Base-by-base conservation (phyloP, 2,329 filamentous ascomycete species). In the Pseudohalonectria lignicola region DNA sequence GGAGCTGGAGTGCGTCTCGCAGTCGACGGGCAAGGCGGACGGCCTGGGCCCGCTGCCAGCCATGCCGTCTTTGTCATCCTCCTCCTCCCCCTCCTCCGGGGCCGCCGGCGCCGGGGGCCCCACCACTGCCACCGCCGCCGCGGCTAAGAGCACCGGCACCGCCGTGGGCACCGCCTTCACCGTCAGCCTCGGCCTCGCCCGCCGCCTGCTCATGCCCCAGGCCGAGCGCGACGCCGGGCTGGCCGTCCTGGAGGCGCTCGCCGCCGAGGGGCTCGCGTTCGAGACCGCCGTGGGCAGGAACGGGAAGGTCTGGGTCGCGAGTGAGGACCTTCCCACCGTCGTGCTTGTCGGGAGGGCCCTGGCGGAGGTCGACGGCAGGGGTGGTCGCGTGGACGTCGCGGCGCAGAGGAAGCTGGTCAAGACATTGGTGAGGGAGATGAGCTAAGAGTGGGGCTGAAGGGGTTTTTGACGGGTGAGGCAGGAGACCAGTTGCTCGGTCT, bases 251-350 rank as follows among this genome's bases (percentile, higher is more conserved):
- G 85, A 94, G 45, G 83, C 86, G 53, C 63, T 96, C 12, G 88
- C 81, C 3, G 58, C 54, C 3, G 79, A 79, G 41, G 90, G 86
- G 39, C 61, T 94, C 12, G 79, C 83, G 16, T 98, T 96, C 56
- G 92, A 98, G 66, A 84, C 93, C 42, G 90, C 90, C 1, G 84
- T 94, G 8, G 92, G 92, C 15, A 76, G 86, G 52, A 98, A 98
- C 58, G 92, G 92, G 30, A 81, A 77, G 56, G 74, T 96, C 17
- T 96, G 92, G 87, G 83, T 96, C 12, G 23, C 31, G 19, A 31
- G 30, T 31, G 20, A 37, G 28, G 32, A 34, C 19, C 12, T 34
- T 16, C 42, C 41, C 29, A 79, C 77, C 23, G 80, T 87, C 7
- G 64, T 94, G 44, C 72, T 77, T 1, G 83, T 96, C 40, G 90